These are phyloP conservation scores for Gloeophyllum trabeum DNA, from an alignment of 768 basidiomycete species.

Conservation along the genomic window DNA sequence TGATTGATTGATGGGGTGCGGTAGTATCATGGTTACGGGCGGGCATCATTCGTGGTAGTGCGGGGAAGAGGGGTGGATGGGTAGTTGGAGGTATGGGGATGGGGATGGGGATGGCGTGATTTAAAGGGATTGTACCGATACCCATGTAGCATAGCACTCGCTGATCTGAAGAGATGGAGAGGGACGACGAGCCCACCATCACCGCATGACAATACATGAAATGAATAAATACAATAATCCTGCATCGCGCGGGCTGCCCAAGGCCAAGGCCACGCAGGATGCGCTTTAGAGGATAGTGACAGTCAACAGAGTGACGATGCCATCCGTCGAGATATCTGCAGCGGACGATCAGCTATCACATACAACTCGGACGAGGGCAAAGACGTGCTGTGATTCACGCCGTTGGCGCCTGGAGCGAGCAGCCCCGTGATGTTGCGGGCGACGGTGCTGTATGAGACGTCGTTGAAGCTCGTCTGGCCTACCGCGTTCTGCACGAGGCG, in stretches of 20 bases:
- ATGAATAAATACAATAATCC: too few species aligned
- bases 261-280: too few species aligned
- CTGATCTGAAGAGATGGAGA: too few species aligned
- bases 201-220: too few species aligned
- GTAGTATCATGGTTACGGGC: constrained; percentile 48
- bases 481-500: neutral
- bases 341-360: neutral
- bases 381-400: neutral
- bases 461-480: neutral
- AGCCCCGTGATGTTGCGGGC: neutral
- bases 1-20: neutral
- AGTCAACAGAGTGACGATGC: neutral
- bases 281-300: too few species aligned
- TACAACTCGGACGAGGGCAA: neutral
- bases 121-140: too few species aligned
- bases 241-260: too few species aligned
- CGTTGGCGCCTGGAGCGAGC: neutral
- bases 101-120: too few species aligned
- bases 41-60: constrained; percentile 59
- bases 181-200: too few species aligned
- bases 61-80: too few species aligned
- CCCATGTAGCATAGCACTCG: too few species aligned
- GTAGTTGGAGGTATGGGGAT: too few species aligned
- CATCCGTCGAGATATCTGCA: neutral
- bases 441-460: neutral